These are phyloP conservation scores for Lasiodiplodia hormozganensis DNA, from an alignment of 2,329 filamentous ascomycete species.

Conservation along the genomic window DNA sequence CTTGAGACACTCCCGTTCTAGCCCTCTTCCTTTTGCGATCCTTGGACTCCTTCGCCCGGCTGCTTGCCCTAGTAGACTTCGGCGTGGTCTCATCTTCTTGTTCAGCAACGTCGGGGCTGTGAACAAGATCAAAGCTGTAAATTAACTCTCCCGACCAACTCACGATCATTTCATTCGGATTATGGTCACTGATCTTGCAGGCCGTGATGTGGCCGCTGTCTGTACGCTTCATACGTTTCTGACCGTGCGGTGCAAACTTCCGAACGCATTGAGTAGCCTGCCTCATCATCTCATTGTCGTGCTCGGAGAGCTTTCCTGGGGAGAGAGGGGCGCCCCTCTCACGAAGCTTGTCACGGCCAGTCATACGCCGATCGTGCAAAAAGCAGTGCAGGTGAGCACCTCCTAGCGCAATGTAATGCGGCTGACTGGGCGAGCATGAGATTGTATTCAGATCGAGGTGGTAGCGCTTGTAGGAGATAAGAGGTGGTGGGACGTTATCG, in stretches of 20 bases:
- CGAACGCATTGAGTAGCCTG: constrained; percentile 70
- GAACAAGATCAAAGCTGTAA: constrained; percentile 70
- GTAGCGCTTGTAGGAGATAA: constrained; percentile 71
- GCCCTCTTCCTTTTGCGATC: constrained; percentile 65
- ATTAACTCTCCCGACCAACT: constrained; percentile 74
- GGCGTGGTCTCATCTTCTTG: constrained; percentile 31
- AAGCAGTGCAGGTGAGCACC: constrained; percentile 74
- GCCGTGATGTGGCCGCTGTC: constrained; percentile 72
- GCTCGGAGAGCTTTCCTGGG: constrained; percentile 46
- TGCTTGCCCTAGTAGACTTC: constrained; percentile 5
- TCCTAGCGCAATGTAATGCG: constrained; percentile 73
- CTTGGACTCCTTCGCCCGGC: constrained; percentile 37
- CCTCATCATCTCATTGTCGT: constrained; percentile 62
- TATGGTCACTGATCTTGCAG: constrained; percentile 73
- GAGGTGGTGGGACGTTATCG: constrained; percentile 64
- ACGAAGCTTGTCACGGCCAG: constrained; percentile 62
- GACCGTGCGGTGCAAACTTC: constrained; percentile 69
- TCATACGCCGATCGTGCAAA: constrained; percentile 72
- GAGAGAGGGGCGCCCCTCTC: constrained; percentile 60
- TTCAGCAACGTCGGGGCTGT: constrained; percentile 63
- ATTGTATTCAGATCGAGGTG: constrained; percentile 71
- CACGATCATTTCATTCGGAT: constrained; percentile 71
- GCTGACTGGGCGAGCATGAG: constrained; percentile 70
- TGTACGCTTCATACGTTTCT: constrained; percentile 58
- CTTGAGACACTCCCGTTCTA: constrained; percentile 52